Evolutionary conservation across 140 eudicot species (phyloP).

Genomic region (Anethum foeniculum): DNA sequence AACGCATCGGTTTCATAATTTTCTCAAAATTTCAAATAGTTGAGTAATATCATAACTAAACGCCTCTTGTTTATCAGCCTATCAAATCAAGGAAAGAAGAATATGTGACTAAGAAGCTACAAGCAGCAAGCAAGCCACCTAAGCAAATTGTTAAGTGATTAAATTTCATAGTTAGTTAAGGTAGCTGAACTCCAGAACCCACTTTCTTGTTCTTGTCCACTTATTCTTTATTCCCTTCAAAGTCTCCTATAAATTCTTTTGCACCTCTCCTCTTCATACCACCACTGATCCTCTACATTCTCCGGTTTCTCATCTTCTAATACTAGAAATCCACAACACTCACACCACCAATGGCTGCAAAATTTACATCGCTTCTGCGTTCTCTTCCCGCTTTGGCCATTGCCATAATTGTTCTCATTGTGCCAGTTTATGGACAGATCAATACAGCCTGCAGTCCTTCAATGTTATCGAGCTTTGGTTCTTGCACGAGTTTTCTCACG

Average conservation of each 20-base stretch:
- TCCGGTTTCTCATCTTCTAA: neutral
- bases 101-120: neutral
- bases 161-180: slow-evolving; percentile 26
- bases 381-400: slow-evolving; percentile 20
- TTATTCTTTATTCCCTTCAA: neutral
- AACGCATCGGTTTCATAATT: too few relatives aligned
- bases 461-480: slow-evolving; percentile 53
- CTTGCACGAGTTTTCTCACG: slow-evolving; percentile 58
- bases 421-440: slow-evolving; percentile 42
- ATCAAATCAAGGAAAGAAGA: neutral
- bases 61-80: neutral
- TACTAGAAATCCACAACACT: neutral
- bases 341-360: neutral
- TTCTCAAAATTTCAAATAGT: neutral
- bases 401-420: slow-evolving; percentile 16
- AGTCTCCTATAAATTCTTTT: slow-evolving; percentile 28
- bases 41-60: neutral
- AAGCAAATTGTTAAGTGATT: neutral
- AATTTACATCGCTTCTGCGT: slow-evolving; percentile 19
- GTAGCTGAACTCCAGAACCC: slow-evolving; percentile 40
- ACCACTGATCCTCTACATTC: neutral
- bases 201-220: slow-evolving; percentile 13
- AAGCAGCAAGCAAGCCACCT: slow-evolving; percentile 16
- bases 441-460: slow-evolving; percentile 48
- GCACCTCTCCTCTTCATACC: slow-evolving; percentile 7